These are phyloP conservation scores for Immersiella caudata DNA, from an alignment of 495 filamentous ascomycete genomes.

Conservation along the genomic window DNA sequence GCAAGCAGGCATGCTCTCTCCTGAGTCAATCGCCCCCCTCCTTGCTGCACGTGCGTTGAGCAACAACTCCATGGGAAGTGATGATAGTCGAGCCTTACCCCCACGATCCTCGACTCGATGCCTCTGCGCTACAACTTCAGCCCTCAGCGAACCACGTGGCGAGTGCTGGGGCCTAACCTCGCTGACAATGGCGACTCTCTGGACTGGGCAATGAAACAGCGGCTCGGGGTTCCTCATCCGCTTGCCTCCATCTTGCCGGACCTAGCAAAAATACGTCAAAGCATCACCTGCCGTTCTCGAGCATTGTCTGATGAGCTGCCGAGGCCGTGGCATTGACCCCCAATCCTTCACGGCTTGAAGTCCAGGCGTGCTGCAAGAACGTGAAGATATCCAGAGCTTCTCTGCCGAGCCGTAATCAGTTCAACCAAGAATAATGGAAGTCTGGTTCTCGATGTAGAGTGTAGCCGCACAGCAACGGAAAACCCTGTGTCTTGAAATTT, in stretches of 20 bases:
- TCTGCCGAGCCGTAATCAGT: not conserved
- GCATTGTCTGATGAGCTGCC: not conserved
- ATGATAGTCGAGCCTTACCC: slow-evolving; percentile 1
- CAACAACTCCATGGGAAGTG: not conserved
- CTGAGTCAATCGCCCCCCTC: slow-evolving; percentile 3
- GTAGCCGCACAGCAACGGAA: not conserved
- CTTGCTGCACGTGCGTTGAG: not conserved
- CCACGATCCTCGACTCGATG: not conserved
- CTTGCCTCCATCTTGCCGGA: not conserved
- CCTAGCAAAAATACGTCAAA: not conserved
- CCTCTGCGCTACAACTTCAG: slow-evolving; percentile 5
- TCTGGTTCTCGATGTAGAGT: not conserved
- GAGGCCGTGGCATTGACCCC: not conserved
- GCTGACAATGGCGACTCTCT: not conserved
- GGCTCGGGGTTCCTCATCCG: not conserved
- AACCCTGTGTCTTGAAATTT: too few species aligned
- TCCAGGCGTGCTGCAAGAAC: not conserved
- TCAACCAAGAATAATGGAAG: not conserved
- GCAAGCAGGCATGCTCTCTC: not conserved
- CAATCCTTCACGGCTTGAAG: not conserved
- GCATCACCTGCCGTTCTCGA: not conserved
- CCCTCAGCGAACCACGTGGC: slow-evolving; percentile 24
- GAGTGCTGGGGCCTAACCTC: slow-evolving; percentile 7
- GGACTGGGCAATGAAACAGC: not conserved
- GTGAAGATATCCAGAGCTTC: not conserved